Percentiles rank a stretch among this genome's conserved stretches.
Evolutionary conservation across 2,329 filamentous ascomycete genomes (phyloP).

Genomic region (Exophiala phaeomuriformis): DNA sequence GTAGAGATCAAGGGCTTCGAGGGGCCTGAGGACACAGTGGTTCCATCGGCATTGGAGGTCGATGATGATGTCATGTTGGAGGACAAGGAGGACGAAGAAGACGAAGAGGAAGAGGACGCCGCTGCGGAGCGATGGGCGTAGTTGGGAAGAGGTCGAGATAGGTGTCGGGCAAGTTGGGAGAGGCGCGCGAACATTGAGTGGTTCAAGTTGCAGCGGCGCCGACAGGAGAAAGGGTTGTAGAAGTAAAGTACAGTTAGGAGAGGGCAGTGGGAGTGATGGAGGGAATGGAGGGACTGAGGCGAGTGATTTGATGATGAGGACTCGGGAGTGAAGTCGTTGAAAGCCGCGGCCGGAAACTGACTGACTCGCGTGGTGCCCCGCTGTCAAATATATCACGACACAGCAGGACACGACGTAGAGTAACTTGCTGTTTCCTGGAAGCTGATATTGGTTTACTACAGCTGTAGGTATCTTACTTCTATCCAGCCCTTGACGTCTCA

Average conservation of each 20-base stretch:
- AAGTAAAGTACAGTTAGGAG: conserved; percentile 2
- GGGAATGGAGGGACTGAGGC: background rate
- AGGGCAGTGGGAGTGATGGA: background rate
- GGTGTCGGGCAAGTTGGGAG: conserved; percentile 64
- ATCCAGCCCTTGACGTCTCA: no score
- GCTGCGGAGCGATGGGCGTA: conserved; percentile 46
- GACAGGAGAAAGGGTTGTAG: conserved; percentile 2
- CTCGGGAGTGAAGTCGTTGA: no score
- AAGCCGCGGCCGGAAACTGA: no score
- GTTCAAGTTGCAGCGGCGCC: background rate
- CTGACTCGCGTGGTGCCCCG: no score
- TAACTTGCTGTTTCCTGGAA: no score
- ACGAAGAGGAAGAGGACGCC: conserved; percentile 26
- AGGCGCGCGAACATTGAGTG: conserved; percentile 66
- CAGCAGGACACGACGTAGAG: no score
- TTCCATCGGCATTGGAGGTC: conserved; percentile 24
- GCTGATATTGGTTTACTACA: no score
- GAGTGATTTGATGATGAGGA: no score
- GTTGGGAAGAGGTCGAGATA: conserved; percentile 56
- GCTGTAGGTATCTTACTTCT: no score
- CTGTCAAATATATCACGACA: no score
- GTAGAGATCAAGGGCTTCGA: conserved; percentile 64
- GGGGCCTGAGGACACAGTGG: conserved; percentile 16
- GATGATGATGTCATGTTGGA: conserved; percentile 41
- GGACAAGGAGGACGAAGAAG: conserved; percentile 11